Evolutionary conservation across 345 rosid species (phyloP), one percentile per base, ranked within the genome.

Genomic region (Aquilaria sinensis): DNA sequence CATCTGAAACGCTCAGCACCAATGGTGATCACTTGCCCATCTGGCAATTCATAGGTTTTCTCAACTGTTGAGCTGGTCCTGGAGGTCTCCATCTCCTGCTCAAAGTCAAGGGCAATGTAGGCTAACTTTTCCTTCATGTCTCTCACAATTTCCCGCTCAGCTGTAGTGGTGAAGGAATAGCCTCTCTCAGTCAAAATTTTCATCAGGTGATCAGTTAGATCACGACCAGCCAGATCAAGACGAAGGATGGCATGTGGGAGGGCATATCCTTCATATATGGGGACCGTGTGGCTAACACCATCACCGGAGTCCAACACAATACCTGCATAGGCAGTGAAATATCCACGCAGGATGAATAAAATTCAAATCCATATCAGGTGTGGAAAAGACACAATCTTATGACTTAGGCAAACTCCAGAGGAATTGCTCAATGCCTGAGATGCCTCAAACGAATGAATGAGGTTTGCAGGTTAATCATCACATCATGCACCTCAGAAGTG

Each of bases 221-320:
- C 58, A 30, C 58, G 58, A 33, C 58, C 58, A 30, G 58, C 58
- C 58, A 55, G 14, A 14, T 55, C 58, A 55, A 66, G 69, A 66
- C 69, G 69, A 41, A 66, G 69, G 51, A 66, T 66, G 51, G 69
- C 69, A 57, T 66, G 69, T 48, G 56, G 68, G 29, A 65, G 62
- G 58, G 68, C 68, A 49, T 65, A 65, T 54, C 68, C 68, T 65
- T 65, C 68, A 33, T 65, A 65, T 46, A 65, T 65, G 12, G 68
- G 68, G 16, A 65, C 61, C 1, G 68, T 65, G 47, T 65, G 68
- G 68, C 68, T 65, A 47, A 65, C 68, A 56, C 68, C 68, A 65
- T 65, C 68, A 31, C 68, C 68, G 5, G 68, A 65, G 47, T 65
- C 68, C 68, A 65, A 47, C 46, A 56, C 68, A 16, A 65, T 56